Conservation (phyloP, 169 alveolate genomes). For the Cryptosporidium bovis region DNA sequence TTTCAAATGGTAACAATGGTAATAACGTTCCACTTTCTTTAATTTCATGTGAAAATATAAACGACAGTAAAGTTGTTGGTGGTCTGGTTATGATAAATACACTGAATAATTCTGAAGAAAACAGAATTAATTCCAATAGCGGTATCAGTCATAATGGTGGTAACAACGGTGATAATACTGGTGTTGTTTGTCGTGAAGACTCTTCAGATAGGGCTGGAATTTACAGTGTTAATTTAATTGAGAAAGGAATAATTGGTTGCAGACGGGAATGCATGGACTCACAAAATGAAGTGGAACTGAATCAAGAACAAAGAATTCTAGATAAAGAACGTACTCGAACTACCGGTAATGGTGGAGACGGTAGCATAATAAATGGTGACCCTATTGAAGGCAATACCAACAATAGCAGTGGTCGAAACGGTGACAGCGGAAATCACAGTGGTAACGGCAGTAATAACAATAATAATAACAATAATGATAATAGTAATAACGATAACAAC, state of each 20-base stretch:
- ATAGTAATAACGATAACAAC: slow-evolving; percentile 6
- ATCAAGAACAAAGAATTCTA: too few relatives aligned
- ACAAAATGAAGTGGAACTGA: too few relatives aligned
- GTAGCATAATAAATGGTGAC: background rate
- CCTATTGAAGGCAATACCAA: background rate
- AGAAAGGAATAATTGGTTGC: too few relatives aligned
- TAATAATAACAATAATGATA: background rate
- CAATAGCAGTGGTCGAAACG: background rate
- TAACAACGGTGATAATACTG: background rate
- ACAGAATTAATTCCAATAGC: slow-evolving; percentile 13
- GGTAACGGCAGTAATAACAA: background rate
- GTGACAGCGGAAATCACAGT: background rate
- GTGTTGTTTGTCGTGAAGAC: background rate
- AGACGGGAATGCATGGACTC: too few relatives aligned
- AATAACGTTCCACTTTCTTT: too few relatives aligned
- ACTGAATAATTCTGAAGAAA: background rate
- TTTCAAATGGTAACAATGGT: too few relatives aligned
- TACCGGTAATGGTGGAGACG: background rate
- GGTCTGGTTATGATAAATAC: background rate
- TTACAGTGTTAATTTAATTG: too few relatives aligned
- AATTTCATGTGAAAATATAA: too few relatives aligned
- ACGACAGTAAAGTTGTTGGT: background rate
- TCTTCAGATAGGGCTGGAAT: too few relatives aligned
- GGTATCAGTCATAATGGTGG: background rate
- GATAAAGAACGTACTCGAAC: background rate